Conservation (phyloP, 202 grass and related monocot species). For the Carex arenaria region DNA sequence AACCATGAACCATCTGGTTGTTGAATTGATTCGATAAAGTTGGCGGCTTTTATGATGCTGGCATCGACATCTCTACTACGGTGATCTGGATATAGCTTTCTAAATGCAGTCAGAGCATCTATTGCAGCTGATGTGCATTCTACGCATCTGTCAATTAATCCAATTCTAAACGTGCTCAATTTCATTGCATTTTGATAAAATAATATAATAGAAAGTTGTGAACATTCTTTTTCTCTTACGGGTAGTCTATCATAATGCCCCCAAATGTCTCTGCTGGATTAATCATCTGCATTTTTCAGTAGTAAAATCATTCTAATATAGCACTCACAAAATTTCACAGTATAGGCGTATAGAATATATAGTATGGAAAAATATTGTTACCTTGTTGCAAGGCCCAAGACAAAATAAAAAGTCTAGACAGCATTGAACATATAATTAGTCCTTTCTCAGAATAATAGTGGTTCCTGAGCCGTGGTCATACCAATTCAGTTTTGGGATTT, state of each 20-base stretch:
- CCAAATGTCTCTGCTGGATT: constrained; percentile 92
- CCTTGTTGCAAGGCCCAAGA: too few relatives aligned
- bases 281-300: constrained; percentile 52
- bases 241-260: constrained; percentile 84
- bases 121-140: constrained; percentile 86
- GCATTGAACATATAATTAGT: too few relatives aligned
- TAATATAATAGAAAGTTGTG: constrained; percentile 11
- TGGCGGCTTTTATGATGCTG: constrained; percentile 66
- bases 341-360: too few relatives aligned
- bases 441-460: too few relatives aligned
- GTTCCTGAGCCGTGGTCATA: too few relatives aligned
- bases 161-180: constrained; percentile 20
- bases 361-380: too few relatives aligned
- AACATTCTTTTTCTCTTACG: constrained; percentile 51
- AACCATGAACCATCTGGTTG: constrained; percentile 73
- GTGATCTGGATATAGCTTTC: constrained; percentile 73
- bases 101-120: constrained; percentile 80
- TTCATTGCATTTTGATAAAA: constrained; percentile 17
- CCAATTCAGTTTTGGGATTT: too few relatives aligned
- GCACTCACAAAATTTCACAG: neutral
- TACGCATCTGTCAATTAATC: constrained; percentile 52
- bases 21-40: constrained; percentile 69
- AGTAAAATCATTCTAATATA: constrained; percentile 12
- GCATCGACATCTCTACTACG: constrained; percentile 52
- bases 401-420: too few relatives aligned